Conservation (phyloP, 805 yeast genomes). For the Ogataea naganishii region DNA sequence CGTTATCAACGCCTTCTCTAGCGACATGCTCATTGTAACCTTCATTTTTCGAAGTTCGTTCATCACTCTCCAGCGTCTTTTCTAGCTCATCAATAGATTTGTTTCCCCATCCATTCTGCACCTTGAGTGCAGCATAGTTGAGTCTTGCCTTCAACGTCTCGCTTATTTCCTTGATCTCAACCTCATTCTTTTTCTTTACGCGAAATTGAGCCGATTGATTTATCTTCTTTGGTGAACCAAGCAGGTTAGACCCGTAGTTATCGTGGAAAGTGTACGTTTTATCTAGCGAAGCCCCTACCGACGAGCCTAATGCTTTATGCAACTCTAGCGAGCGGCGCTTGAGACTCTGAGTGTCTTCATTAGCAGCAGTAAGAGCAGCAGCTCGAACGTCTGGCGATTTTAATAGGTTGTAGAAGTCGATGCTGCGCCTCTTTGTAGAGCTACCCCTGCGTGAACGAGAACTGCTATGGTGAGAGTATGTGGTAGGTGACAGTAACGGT, state of each 20-base stretch:
- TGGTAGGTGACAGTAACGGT: constrained; percentile 25
- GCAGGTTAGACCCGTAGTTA: constrained; percentile 1
- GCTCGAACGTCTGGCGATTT: constrained; percentile 24
- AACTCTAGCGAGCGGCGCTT: constrained; percentile 25
- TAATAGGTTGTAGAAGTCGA: constrained; percentile 25
- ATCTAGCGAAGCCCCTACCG: constrained; percentile 16
- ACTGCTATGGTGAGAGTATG: constrained; percentile 7
- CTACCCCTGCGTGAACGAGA: constrained; percentile 14
- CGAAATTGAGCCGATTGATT: constrained; percentile 12
- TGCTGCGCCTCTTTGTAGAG: constrained; percentile 20
- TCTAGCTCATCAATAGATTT: constrained; percentile 21
- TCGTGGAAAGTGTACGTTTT: constrained; percentile 20
- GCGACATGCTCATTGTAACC: constrained; percentile 6
- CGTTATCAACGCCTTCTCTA: neutral
- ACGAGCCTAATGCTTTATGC: constrained; percentile 19
- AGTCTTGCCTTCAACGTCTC: constrained; percentile 26
- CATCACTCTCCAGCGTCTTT: constrained; percentile 12
- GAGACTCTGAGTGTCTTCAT: constrained; percentile 7
- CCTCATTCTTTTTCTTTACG: constrained; percentile 20
- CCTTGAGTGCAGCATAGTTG: constrained; percentile 26
- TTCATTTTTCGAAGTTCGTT: constrained; percentile 7
- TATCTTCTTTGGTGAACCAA: constrained; percentile 15
- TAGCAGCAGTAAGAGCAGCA: constrained; percentile 3
- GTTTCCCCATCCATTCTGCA: constrained; percentile 27
- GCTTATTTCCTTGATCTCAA: constrained; percentile 26